phyloP scores from a whole-genome alignment of 2,329 filamentous ascomycete species.

The Pleurostoma richardsiae region DNA sequence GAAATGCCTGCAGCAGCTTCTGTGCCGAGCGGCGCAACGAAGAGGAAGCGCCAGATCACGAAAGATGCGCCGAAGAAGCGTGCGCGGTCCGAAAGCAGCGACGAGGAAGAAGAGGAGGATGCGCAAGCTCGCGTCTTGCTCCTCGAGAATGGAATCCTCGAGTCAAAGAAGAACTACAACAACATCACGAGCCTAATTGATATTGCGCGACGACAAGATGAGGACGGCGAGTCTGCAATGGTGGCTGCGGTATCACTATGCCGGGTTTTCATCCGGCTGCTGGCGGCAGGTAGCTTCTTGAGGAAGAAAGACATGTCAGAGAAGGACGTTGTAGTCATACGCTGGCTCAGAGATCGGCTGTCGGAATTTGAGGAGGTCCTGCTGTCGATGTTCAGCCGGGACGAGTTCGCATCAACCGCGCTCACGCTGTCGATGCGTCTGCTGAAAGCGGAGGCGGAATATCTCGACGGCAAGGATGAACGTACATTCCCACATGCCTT shows the following conservation, averaged over 20 bases:
- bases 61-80: conserved; percentile 45
- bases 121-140: conserved; percentile 62
- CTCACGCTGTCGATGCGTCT: conserved; percentile 79
- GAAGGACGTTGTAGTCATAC: conserved; percentile 67
- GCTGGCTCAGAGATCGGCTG: conserved; percentile 74
- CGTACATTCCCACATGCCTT: conserved; percentile 65
- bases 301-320: conserved; percentile 62
- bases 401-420: conserved; percentile 62
- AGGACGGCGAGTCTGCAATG: conserved; percentile 51
- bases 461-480: conserved; percentile 51
- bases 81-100: conserved; percentile 40
- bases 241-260: conserved; percentile 77
- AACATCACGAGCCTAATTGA: conserved; percentile 73
- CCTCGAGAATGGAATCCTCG: conserved; percentile 75
- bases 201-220: conserved; percentile 44
- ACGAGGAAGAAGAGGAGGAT: conserved; percentile 44
- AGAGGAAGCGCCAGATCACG: conserved; percentile 46
- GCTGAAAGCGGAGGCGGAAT: conserved; percentile 71
- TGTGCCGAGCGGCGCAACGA: conserved; percentile 27
- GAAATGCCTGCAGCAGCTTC: conserved; percentile 19
- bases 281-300: conserved; percentile 67
- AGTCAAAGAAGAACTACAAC: conserved; percentile 89
- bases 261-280: conserved; percentile 76
- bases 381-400: conserved; percentile 52
- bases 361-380: conserved; percentile 65